Conservation (phyloP, 805 yeast species). For the Saccharomycopsis javanensis region DNA sequence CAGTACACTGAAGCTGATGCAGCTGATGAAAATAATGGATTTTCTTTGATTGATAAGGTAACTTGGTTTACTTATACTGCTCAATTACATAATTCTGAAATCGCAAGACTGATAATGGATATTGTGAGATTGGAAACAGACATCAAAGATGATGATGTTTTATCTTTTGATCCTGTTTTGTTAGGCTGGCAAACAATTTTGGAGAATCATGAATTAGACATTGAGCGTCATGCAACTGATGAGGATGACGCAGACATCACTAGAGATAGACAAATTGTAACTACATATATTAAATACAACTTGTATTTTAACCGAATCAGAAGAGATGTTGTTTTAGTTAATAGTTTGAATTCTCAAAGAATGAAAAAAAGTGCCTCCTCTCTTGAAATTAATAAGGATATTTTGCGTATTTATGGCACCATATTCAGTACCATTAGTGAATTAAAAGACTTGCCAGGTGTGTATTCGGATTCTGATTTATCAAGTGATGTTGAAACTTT, state of each 20-base stretch:
- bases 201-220: conserved; percentile 46
- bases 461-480: conserved; percentile 71
- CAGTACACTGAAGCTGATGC: conserved; percentile 18
- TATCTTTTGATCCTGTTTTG: conserved; percentile 47
- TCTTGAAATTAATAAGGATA: conserved; percentile 27
- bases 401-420: conserved; percentile 39
- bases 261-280: conserved; percentile 64
- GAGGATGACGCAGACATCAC: conserved; percentile 43
- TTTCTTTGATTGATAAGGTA: conserved; percentile 36
- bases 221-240: conserved; percentile 36
- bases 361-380: conserved; percentile 19
- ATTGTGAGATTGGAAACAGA: conserved; percentile 26
- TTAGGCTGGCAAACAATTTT: conserved; percentile 63
- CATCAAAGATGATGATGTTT: conserved; percentile 29
- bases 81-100: conserved; percentile 54
- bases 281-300: conserved; percentile 67
- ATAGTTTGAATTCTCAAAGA: conserved; percentile 22
- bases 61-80: conserved; percentile 59
- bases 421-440: conserved; percentile 46
- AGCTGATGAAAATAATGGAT: conserved; percentile 20
- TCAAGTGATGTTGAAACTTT: conserved; percentile 43
- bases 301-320: conserved; percentile 54
- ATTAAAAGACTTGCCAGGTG: conserved; percentile 81
- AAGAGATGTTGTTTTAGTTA: conserved; percentile 53
- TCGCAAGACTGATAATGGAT: conserved; percentile 49